phyloP scores from a whole-genome alignment of 192 early-diverging fungal species.

The Spizellomyces punctatus region DNA sequence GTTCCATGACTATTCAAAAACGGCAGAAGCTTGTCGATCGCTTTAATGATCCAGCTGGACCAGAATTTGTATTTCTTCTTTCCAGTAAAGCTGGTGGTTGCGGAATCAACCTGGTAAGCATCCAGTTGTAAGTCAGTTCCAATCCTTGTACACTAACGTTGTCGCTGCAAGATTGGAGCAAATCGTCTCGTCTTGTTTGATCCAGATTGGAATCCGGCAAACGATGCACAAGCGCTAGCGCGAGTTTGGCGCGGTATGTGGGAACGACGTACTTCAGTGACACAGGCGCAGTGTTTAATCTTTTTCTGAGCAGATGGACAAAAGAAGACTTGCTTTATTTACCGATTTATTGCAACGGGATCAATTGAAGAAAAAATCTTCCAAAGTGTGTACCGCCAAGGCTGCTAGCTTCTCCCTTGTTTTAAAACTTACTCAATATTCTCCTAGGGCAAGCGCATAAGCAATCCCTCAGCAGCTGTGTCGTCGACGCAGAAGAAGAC shows the following conservation, averaged over 20 bases:
- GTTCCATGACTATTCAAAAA: conserved; percentile 88
- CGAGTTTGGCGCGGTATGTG: conserved; percentile 39
- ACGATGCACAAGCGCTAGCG: conserved; percentile 77
- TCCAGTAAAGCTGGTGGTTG: conserved; percentile 99
- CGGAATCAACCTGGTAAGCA: conserved; percentile 82
- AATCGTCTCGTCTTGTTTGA: conserved; percentile 95
- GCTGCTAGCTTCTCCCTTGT: not conserved
- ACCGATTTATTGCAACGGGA: conserved; percentile 96
- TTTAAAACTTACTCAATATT: not conserved
- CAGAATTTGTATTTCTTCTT: conserved; percentile 91
- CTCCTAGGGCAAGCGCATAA: conserved; percentile 62
- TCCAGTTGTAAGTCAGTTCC: conserved; percentile 1
- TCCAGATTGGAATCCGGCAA: conserved; percentile 96
- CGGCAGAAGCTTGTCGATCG: conserved; percentile 93
- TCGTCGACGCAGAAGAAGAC: conserved; percentile 93
- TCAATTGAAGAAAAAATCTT: conserved; percentile 99
- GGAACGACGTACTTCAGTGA: not conserved
- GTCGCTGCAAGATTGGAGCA: conserved; percentile 75
- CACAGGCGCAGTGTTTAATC: not conserved
- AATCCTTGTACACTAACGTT: not conserved
- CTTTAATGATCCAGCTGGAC: conserved; percentile 89
- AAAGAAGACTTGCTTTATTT: conserved; percentile 88
- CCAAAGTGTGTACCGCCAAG: conserved; percentile 75
- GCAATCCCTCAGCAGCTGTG: conserved; percentile 84
- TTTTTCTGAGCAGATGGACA: conserved; percentile 51